A percentile compares a stretch with the other conserved stretches of the same genome.
phyloP scores from a whole-genome alignment of 176 grass and related monocot species.

The Alopecurus myosuroides region DNA sequence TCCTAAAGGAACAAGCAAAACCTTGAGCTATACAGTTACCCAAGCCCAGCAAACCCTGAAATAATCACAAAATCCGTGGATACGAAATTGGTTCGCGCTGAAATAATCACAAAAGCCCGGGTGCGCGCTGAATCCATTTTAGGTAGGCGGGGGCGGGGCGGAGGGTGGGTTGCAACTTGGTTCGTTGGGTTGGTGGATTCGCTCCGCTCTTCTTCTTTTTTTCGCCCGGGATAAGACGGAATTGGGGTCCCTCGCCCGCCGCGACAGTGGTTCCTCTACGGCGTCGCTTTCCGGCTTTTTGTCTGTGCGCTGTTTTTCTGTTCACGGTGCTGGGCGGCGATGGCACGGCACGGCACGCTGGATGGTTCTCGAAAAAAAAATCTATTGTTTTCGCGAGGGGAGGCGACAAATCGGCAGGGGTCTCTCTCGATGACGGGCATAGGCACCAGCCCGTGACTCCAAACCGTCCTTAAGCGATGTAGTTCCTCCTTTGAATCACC shows the following conservation, averaged over 20 bases:
- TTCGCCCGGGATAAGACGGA: constrained; percentile 19
- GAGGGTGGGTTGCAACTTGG: constrained; percentile 7
- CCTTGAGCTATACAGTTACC: no score
- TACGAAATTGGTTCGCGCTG: constrained; percentile 13
- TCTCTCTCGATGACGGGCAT: not conserved
- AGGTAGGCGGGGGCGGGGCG: not conserved
- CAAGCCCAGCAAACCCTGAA: no score
- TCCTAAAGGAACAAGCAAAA: no score
- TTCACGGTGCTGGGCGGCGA: not conserved
- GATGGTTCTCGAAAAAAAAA: not conserved
- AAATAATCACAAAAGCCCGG: no score
- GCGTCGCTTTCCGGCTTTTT: not conserved
- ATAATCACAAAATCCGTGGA: no score
- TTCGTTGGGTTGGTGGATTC: constrained; percentile 16
- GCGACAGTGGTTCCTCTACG: not conserved
- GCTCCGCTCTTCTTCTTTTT: not conserved
- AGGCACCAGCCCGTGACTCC: no score
- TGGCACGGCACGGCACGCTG: not conserved
- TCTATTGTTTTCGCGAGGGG: not conserved
- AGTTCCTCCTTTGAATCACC: no score
- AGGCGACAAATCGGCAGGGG: not conserved
- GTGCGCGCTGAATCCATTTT: constrained; percentile 9
- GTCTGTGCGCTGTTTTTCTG: not conserved
- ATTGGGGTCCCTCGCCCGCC: not conserved
- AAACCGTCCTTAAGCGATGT: no score